Percentiles rank a stretch among this genome's conserved stretches.
Conservation (phyloP, 2,329 filamentous ascomycete genomes). For the Xylariales sp. region DNA sequence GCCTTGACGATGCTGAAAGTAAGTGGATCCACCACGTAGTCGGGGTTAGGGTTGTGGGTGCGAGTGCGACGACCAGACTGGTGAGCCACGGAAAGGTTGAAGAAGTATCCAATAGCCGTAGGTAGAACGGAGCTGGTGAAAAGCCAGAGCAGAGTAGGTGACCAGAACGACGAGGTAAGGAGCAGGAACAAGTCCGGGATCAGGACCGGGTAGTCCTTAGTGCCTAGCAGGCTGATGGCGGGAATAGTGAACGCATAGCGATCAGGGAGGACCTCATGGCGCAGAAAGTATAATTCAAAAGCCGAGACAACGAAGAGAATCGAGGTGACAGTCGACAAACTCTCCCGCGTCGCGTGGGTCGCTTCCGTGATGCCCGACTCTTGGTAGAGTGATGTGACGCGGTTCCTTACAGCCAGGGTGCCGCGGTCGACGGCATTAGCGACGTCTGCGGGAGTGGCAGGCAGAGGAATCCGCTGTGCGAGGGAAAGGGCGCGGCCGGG, state of each 20-base stretch:
- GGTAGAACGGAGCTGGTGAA: slow-evolving; percentile 69
- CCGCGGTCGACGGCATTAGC: slow-evolving; percentile 71
- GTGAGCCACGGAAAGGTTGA: slow-evolving; percentile 67
- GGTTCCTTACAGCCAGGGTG: slow-evolving; percentile 60
- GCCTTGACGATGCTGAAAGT: slow-evolving; percentile 89
- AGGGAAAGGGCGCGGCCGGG: slow-evolving; percentile 49
- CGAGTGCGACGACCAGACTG: slow-evolving; percentile 37
- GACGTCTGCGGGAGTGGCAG: slow-evolving; percentile 74
- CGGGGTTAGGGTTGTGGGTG: slow-evolving; percentile 36
- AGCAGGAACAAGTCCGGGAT: slow-evolving; percentile 79
- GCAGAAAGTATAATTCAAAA: slow-evolving; percentile 67
- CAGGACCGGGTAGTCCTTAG: slow-evolving; percentile 56
- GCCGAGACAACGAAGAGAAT: slow-evolving; percentile 64
- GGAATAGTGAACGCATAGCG: slow-evolving; percentile 71
- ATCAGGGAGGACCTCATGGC: slow-evolving; percentile 65
- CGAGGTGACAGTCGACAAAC: slow-evolving; percentile 65
- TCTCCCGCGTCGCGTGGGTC: slow-evolving; percentile 62
- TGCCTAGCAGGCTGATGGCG: slow-evolving; percentile 49
- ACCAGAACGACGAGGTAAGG: slow-evolving; percentile 77
- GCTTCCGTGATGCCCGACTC: slow-evolving; percentile 62
- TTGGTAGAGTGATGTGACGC: slow-evolving; percentile 59
- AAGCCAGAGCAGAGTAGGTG: slow-evolving; percentile 70
- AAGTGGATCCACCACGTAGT: slow-evolving; percentile 73
- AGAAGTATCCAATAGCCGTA: slow-evolving; percentile 73
- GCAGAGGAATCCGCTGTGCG: slow-evolving; percentile 63